Evolutionary conservation across 2,329 filamentous ascomycete species (phyloP).

Genomic region (Verticillium isaacii): DNA sequence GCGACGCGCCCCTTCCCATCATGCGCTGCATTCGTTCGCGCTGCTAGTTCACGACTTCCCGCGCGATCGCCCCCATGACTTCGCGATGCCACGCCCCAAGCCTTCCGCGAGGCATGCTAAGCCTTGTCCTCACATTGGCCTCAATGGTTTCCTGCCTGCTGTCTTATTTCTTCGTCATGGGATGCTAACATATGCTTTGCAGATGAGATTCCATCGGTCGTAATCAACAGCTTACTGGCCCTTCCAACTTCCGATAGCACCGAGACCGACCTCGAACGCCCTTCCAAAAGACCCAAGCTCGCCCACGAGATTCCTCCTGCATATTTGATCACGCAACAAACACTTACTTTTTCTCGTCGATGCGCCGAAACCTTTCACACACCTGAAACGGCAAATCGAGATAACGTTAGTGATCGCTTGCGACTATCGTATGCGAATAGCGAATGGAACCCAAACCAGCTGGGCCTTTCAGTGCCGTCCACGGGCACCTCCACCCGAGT

Average conservation of each 20-base stretch:
- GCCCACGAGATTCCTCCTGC: background rate
- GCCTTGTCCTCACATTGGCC: background rate
- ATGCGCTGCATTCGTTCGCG: background rate
- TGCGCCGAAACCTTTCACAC: background rate
- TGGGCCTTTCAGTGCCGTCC: background rate
- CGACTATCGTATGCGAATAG: background rate
- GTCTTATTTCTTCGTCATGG: background rate
- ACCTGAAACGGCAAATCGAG: background rate
- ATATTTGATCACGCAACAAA: background rate
- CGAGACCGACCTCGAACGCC: background rate
- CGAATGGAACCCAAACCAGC: background rate
- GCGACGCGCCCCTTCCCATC: background rate
- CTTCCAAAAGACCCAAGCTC: constrained; percentile 2
- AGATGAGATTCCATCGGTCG: constrained; percentile 18
- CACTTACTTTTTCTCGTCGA: background rate
- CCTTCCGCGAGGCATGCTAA: background rate
- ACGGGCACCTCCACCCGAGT: background rate
- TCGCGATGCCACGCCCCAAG: background rate
- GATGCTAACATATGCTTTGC: background rate
- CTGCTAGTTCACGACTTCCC: background rate
- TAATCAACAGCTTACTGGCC: constrained; percentile 16
- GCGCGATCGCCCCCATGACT: background rate
- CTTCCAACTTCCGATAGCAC: constrained; percentile 11
- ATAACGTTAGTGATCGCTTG: background rate
- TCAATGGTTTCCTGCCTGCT: background rate